Percentiles rank a stretch among this genome's conserved stretches.
These are phyloP conservation scores for Casuarina glauca DNA, from an alignment of 306 rosid genomes.

Conservation along the genomic window DNA sequence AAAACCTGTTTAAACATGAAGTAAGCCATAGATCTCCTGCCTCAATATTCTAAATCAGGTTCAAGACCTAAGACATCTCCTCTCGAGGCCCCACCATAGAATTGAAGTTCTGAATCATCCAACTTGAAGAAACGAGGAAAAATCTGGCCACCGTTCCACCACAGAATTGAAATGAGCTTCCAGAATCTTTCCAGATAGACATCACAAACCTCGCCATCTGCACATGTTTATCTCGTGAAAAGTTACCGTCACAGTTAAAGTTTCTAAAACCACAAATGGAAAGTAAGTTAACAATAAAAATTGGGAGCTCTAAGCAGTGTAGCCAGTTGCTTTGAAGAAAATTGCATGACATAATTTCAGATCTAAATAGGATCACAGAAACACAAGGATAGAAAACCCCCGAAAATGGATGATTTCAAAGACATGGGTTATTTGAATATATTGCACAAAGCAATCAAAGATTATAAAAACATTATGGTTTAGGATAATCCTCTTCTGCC, in stretches of 20 bases:
- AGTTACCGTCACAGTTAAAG: not conserved
- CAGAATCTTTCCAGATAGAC: not conserved
- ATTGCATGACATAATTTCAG: not conserved
- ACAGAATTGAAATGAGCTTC: not conserved
- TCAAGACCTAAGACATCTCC: too few species aligned
- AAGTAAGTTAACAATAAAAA: not conserved
- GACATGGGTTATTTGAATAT: not conserved
- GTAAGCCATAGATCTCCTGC: too few species aligned
- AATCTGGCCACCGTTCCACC: too few species aligned
- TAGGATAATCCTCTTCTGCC: slow-evolving; percentile 2
- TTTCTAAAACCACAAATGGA: not conserved
- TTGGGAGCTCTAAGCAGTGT: not conserved
- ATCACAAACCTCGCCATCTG: not conserved
- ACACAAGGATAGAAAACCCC: not conserved
- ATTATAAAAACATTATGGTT: not conserved
- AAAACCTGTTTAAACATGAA: too few species aligned
- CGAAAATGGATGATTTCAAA: too few species aligned
- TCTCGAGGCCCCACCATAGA: too few species aligned
- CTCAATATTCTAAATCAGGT: too few species aligned
- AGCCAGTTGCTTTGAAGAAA: not conserved
- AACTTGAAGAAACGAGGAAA: too few species aligned
- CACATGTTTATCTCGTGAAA: not conserved
- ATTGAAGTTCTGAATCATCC: too few species aligned
- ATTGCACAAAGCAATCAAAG: not conserved
- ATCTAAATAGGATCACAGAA: not conserved